These are phyloP conservation scores for Misopates orontium DNA, from an alignment of 257 asterid genomes.

Conservation along the genomic window DNA sequence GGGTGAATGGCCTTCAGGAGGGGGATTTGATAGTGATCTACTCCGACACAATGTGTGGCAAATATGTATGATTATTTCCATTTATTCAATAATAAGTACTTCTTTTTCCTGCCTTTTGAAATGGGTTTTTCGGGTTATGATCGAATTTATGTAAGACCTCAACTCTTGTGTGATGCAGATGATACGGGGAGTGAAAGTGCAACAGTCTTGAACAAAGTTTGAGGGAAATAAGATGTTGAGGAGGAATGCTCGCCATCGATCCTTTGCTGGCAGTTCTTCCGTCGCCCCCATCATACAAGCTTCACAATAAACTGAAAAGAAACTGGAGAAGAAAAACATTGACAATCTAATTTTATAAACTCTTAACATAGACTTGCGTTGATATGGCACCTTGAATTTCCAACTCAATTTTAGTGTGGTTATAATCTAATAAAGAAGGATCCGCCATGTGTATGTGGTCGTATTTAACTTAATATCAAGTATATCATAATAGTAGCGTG, in stretches of 20 bases:
- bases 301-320: conserved; percentile 25
- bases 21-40: conserved; percentile 69
- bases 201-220: conserved; percentile 53
- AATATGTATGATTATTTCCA: conserved; percentile 57
- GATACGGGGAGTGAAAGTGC: conserved; percentile 86
- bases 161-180: conserved; percentile 36
- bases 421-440: too few relatives aligned
- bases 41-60: conserved; percentile 68
- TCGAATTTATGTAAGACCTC: too few relatives aligned
- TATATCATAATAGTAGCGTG: too few relatives aligned
- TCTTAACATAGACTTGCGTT: too few relatives aligned
- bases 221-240: conserved; percentile 72
- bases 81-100: neutral
- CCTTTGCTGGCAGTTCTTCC: conserved; percentile 43
- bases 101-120: neutral
- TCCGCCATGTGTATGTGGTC: too few relatives aligned
- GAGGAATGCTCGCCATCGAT: conserved; percentile 49
- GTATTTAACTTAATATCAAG: too few relatives aligned
- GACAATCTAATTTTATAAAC: too few relatives aligned
- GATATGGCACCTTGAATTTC: too few relatives aligned
- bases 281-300: conserved; percentile 46
- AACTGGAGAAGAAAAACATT: neutral
- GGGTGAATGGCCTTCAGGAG: conserved; percentile 63
- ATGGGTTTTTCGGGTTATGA: too few relatives aligned
- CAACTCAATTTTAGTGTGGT: too few relatives aligned